Conservation (phyloP, 202 grass and related monocot species). For the Panicum hallii region DNA sequence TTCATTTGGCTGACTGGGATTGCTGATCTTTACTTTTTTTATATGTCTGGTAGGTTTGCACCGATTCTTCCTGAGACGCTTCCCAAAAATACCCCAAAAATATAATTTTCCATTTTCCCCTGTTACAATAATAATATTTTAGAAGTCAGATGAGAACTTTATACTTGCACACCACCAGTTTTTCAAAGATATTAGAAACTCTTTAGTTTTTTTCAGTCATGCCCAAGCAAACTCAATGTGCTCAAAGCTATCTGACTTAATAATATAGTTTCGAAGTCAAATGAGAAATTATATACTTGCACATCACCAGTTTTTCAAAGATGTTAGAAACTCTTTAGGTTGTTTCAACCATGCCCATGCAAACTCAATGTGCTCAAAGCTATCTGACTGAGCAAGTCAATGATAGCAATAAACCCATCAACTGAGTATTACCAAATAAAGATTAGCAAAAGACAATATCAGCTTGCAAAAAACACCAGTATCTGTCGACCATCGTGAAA, state of each 20-base stretch:
- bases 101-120: constrained; percentile 58
- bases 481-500: neutral
- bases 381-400: neutral
- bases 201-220: neutral
- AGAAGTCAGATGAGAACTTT: constrained; percentile 37
- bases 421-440: constrained; percentile 11
- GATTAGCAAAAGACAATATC: neutral
- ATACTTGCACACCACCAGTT: constrained; percentile 1
- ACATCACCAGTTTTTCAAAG: constrained; percentile 23
- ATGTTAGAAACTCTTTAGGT: constrained; percentile 28
- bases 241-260: neutral
- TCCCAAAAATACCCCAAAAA: constrained; percentile 80
- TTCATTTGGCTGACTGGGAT: constrained; percentile 12
- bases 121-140: constrained; percentile 44
- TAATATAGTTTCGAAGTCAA: constrained; percentile 19
- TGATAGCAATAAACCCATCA: neutral
- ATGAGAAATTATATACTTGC: constrained; percentile 16
- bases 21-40: constrained; percentile 29
- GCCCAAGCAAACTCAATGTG: too few species aligned
- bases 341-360: constrained; percentile 17
- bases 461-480: neutral
- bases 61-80: constrained; percentile 42
- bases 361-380: neutral
- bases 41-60: constrained; percentile 16
- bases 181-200: constrained; percentile 35